Evolutionary conservation across 1,284 basidiomycete species (phyloP), one percentile per base, ranked within the genome.

Genomic region (Cryptococcus sp.): DNA sequence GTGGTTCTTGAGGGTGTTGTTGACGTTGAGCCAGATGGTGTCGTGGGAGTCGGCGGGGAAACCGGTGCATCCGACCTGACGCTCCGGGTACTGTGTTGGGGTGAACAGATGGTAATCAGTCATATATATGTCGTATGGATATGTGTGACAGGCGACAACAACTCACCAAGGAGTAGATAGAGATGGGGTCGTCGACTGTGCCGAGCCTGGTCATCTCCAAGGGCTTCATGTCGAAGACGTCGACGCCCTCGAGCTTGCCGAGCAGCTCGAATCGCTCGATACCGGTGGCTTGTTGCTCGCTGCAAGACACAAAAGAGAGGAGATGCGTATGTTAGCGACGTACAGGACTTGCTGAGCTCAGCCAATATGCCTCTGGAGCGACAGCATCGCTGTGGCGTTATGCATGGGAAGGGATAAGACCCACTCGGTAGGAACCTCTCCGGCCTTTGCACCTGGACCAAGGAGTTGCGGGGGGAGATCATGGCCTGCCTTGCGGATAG

Each of bases 191-290:
- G 57, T 85, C 84, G 72, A 89, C 83, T 53, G 95, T 98, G 64
- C 95, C 95, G 75, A 93, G 79, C 72, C 91, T 86, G 79, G 86
- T 88, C 63, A 93, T 82, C 75, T 93, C 87, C 63, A 98, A 84
- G 47, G 93, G 90, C 65, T 86, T 84, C 77, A 88, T 84, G 80
- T 97, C 93, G 82, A 98, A 99, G 55, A 94, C 87, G 47, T 93
- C 88, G 52, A 92, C 80, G 57, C 93, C 94, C 80, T 93, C 86
- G 73, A 93, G 82, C 67, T 90, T 87, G 73, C 90, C 91, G 59
- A 97, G 81, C 52, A 96, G 82, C 81, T 99, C 91, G 76, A 94
- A 87, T 79, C 95, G 91, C 81, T 97, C 94, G 61, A 97, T 83
- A 87, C 95, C 94, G 66, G 95, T 99, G 29, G 94, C 86, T 81